Percentiles rank a stretch among this genome's conserved stretches.
phyloP scores from a whole-genome alignment of 108 stramenopile genomes.

The Stephanodiscus triporus region DNA sequence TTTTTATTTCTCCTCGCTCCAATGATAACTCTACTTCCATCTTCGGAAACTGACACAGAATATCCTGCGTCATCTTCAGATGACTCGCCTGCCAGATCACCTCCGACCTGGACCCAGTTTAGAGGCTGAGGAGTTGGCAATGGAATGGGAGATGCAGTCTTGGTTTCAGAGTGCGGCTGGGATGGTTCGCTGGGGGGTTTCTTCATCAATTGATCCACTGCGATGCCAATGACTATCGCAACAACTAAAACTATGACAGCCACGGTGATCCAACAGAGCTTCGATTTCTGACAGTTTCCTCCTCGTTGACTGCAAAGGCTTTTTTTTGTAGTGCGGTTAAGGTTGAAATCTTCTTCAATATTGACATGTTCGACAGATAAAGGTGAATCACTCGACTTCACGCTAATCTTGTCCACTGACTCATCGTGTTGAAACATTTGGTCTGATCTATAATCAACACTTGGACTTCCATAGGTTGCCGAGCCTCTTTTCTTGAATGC shows the following conservation, averaged over 20 bases:
- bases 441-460: background rate
- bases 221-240: constrained; percentile 4
- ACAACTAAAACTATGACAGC: constrained; percentile 8
- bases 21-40: constrained; percentile 33
- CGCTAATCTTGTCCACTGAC: background rate
- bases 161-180: constrained; percentile 1
- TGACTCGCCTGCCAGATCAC: constrained; percentile 35
- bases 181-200: background rate
- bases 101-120: constrained; percentile 43
- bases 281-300: constrained; percentile 26
- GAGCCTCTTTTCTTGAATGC: constrained; percentile 7
- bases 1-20: constrained; percentile 40
- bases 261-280: constrained; percentile 5
- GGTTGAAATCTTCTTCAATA: background rate
- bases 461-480: background rate
- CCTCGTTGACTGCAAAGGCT: background rate
- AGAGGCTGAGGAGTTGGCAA: constrained; percentile 1
- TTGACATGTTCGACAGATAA: constrained; percentile 5
- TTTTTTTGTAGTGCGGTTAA: background rate
- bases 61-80: constrained; percentile 47
- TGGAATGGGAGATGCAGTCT: constrained; percentile 2
- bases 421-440: background rate
- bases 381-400: background rate
- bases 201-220: constrained; percentile 4
- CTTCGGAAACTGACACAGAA: constrained; percentile 46